Evolutionary conservation across 2,329 filamentous ascomycete genomes (phyloP).

Genomic region (Claviceps paspali): DNA sequence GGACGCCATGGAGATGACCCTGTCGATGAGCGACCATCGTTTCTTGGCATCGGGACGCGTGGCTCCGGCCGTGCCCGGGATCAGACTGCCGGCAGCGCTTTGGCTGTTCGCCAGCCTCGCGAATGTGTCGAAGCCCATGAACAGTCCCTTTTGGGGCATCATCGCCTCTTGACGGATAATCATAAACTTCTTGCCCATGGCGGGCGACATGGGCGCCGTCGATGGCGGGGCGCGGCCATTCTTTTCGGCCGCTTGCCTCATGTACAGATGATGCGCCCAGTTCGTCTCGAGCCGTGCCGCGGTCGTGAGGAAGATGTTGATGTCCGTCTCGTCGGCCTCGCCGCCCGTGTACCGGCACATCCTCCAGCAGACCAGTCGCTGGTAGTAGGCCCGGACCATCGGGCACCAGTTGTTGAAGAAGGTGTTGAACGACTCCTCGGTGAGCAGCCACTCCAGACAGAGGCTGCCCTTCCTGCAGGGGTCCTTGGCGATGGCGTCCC

Average conservation of each 20-base stretch:
- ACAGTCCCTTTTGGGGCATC: conserved; percentile 29
- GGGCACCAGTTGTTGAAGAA: conserved; percentile 92
- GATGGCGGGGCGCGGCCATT: conserved; percentile 44
- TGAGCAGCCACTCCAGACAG: conserved; percentile 61
- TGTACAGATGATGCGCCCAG: conserved; percentile 68
- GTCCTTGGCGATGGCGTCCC: conserved; percentile 56
- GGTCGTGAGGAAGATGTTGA: conserved; percentile 54
- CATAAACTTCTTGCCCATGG: conserved; percentile 71
- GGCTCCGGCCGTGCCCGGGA: conserved; percentile 12
- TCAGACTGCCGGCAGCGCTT: conserved; percentile 10
- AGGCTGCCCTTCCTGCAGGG: conserved; percentile 52
- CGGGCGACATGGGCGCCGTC: conserved; percentile 69
- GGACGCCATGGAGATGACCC: conserved; percentile 34
- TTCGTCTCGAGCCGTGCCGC: conserved; percentile 52
- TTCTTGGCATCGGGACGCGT: conserved; percentile 34
- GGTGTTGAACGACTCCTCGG: conserved; percentile 58
- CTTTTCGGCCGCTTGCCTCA: conserved; percentile 50
- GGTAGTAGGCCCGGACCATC: conserved; percentile 87
- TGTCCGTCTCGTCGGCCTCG: conserved; percentile 46
- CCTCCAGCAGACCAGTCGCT: conserved; percentile 81
- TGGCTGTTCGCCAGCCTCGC: conserved; percentile 14
- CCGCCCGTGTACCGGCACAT: conserved; percentile 65
- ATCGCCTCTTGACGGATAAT: conserved; percentile 68
- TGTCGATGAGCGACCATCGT: conserved; percentile 48
- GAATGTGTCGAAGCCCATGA: conserved; percentile 35